Evolutionary conservation across 257 asterid species (phyloP).

Genomic region (Plantago elongata): DNA sequence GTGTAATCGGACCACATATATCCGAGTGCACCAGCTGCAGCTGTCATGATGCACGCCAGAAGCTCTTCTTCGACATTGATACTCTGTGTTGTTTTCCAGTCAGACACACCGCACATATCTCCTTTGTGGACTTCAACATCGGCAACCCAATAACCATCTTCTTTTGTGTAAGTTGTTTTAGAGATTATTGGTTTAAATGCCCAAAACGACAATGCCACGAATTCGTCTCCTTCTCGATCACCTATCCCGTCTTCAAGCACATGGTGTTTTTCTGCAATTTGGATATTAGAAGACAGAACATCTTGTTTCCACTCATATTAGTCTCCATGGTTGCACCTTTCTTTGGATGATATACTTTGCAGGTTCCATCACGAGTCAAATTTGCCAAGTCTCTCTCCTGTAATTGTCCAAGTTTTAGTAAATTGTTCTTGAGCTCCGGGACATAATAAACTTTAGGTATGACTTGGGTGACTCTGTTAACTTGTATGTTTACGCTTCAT

Average conservation of each 20-base stretch:
- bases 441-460: constrained; percentile 9
- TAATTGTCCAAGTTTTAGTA: constrained; percentile 24
- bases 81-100: not conserved
- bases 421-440: constrained; percentile 15
- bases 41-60: not conserved
- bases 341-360: constrained; percentile 8
- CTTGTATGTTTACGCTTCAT: constrained; percentile 1
- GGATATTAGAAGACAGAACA: not conserved
- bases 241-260: not conserved
- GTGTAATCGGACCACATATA: not conserved
- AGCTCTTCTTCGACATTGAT: too few species aligned
- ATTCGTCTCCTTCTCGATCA: not conserved
- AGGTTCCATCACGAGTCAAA: not conserved
- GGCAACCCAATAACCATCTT: constrained; percentile 1
- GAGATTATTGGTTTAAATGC: too few species aligned
- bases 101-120: not conserved
- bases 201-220: constrained; percentile 19
- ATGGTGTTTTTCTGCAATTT: not conserved
- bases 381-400: constrained; percentile 15
- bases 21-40: not conserved
- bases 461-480: not conserved
- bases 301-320: constrained; percentile 2
- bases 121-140: not conserved
- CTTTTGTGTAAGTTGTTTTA: not conserved
- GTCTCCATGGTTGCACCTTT: constrained; percentile 2